Evolutionary conservation across 2,329 filamentous ascomycete genomes (phyloP).

Genomic region (Cercospora sesami): DNA sequence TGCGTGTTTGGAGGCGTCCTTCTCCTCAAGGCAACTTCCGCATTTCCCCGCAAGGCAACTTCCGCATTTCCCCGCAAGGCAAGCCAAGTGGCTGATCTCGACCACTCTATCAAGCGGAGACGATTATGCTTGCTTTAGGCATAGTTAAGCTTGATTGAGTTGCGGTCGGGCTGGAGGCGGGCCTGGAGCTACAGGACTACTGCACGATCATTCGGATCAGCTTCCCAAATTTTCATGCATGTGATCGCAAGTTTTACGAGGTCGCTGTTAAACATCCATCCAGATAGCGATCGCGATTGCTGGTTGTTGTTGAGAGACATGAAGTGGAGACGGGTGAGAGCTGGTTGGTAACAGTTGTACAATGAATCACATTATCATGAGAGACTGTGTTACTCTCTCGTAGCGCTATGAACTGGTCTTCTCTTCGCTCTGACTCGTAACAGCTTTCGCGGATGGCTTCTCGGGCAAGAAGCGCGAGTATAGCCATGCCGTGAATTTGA

Average conservation of each 20-base stretch:
- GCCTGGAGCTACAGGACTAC: neutral
- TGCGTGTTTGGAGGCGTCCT: neutral
- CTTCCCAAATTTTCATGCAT: neutral
- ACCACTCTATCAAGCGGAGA: neutral
- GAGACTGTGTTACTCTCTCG: slow-evolving; percentile 6
- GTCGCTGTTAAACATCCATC: neutral
- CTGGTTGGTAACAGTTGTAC: neutral
- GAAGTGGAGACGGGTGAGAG: neutral
- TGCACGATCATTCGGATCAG: neutral
- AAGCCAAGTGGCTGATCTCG: neutral
- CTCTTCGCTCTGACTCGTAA: slow-evolving; percentile 9
- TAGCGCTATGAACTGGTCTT: slow-evolving; percentile 15
- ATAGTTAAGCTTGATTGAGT: slow-evolving; percentile 3
- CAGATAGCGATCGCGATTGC: neutral
- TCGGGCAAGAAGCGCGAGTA: slow-evolving; percentile 49
- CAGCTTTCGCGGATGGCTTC: slow-evolving; percentile 14
- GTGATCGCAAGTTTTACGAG: neutral
- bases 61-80: slow-evolving; percentile 7
- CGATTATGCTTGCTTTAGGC: slow-evolving; percentile 3
- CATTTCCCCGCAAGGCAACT: slow-evolving; percentile 6
- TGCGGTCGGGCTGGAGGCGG: neutral
- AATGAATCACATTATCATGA: slow-evolving; percentile 6
- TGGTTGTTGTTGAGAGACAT: neutral
- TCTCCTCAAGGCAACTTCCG: neutral
- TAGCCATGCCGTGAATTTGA: slow-evolving; percentile 58